These are phyloP conservation scores for Rubroshorea leprosula DNA, from an alignment of 345 rosid genomes.

Conservation along the genomic window DNA sequence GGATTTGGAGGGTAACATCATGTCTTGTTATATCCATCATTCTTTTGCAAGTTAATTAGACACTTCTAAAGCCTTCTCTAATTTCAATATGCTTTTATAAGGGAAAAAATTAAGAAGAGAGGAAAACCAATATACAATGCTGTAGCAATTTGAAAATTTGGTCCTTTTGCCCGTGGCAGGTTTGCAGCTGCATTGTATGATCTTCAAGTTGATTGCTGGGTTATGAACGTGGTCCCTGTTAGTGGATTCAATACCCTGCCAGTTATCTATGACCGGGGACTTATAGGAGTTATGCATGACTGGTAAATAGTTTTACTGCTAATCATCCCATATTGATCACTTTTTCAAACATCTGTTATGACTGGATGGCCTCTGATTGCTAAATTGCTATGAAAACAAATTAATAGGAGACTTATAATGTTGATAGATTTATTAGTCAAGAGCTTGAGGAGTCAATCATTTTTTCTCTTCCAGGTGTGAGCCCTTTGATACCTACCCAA, in stretches of 20 bases:
- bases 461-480: conserved; percentile 40
- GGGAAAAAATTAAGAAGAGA: background rate
- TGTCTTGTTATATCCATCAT: background rate
- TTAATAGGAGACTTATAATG: no score
- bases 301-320: no score
- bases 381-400: background rate
- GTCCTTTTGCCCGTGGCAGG: conserved; percentile 25
- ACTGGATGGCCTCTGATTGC: background rate
- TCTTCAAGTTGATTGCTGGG: conserved; percentile 51
- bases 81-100: background rate
- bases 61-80: background rate
- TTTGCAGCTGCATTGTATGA: conserved; percentile 61
- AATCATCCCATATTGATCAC: background rate
- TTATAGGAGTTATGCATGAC: conserved; percentile 62
- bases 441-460: no score
- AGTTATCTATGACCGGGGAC: conserved; percentile 62
- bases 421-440: no score
- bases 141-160: background rate
- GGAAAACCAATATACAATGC: background rate
- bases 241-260: conserved; percentile 61
- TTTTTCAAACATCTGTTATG: background rate
- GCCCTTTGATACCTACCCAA: conserved; percentile 61
- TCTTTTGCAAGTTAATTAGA: background rate
- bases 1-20: conserved; percentile 59
- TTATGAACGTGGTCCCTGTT: conserved; percentile 57